Percentiles rank a stretch among this genome's conserved stretches.
Conservation (phyloP, 2,329 filamentous ascomycete species). For the Monilinia vaccinii-corymbosi region DNA sequence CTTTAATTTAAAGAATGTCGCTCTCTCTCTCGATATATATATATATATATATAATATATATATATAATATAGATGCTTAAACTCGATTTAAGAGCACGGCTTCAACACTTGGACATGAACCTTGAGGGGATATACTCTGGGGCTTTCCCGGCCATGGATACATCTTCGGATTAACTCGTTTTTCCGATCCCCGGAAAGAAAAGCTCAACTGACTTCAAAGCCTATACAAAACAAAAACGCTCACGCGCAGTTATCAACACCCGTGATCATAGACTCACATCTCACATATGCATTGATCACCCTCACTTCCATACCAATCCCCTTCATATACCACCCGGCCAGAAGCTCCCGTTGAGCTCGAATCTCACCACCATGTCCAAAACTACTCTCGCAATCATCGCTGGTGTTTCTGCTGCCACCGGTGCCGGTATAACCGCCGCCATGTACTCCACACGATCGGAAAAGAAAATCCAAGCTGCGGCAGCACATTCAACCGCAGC, state of each 20-base stretch:
- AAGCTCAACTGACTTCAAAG: slow-evolving; percentile 8
- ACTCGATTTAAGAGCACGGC: too few relatives aligned
- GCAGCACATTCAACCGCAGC: slow-evolving; percentile 23
- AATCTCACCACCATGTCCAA: slow-evolving; percentile 56
- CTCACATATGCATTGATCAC: too few relatives aligned
- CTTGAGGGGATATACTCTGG: too few relatives aligned
- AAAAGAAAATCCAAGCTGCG: slow-evolving; percentile 35
- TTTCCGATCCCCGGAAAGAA: slow-evolving; percentile 3
- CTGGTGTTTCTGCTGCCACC: slow-evolving; percentile 65
- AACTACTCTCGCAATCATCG: slow-evolving; percentile 64
- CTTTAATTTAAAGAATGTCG: too few relatives aligned
- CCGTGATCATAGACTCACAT: slow-evolving; percentile 9
- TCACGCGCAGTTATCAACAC: slow-evolving; percentile 8
- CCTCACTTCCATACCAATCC: slow-evolving; percentile 5
- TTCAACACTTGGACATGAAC: too few relatives aligned
- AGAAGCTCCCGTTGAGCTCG: slow-evolving; percentile 9
- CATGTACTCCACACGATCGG: slow-evolving; percentile 50
- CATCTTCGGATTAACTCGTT: neutral
- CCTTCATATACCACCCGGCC: neutral
- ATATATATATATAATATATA: too few relatives aligned
- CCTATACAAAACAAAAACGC: slow-evolving; percentile 6
- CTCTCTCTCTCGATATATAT: too few relatives aligned
- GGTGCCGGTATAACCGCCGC: slow-evolving; percentile 65
- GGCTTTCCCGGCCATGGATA: too few relatives aligned
- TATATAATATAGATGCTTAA: too few relatives aligned